A percentile compares a stretch with the other conserved stretches of the same genome.
phyloP scores from a whole-genome alignment of 345 rosid species.

The Euphorbia pulcherrima region DNA sequence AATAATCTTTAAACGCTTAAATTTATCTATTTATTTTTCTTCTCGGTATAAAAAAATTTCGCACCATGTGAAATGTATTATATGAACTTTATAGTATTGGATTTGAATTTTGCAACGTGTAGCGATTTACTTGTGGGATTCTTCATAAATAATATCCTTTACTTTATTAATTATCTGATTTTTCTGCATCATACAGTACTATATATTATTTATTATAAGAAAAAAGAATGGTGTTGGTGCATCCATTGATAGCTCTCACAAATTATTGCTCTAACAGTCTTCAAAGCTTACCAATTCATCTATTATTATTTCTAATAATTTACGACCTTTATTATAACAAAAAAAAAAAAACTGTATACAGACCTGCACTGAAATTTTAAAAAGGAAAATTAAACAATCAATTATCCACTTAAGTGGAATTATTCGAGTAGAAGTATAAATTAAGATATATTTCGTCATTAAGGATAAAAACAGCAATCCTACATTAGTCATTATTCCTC shows the following conservation, averaged over 20 bases:
- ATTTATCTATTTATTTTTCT: no score
- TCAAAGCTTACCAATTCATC: slow-evolving; percentile 2
- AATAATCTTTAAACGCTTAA: no score
- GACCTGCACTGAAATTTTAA: not conserved
- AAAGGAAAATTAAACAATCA: not conserved
- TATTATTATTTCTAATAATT: slow-evolving; percentile 12
- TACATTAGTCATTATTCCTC: not conserved
- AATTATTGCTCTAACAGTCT: not conserved
- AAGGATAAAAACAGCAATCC: not conserved
- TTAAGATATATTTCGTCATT: not conserved
- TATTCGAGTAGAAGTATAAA: not conserved
- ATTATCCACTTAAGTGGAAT: not conserved
- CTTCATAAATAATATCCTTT: not conserved
- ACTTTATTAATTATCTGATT: not conserved
- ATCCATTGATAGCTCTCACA: not conserved
- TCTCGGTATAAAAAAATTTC: no score
- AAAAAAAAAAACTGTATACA: not conserved
- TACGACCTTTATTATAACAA: not conserved
- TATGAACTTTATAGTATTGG: not conserved
- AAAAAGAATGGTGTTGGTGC: not conserved
- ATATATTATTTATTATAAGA: not conserved
- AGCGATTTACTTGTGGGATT: not conserved
- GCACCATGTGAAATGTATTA: no score
- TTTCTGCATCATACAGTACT: not conserved
- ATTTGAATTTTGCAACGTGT: not conserved